Percentiles rank a stretch among this genome's conserved stretches.
Evolutionary conservation across 345 rosid genomes (phyloP).

Genomic region (Anastatica hierochuntica): DNA sequence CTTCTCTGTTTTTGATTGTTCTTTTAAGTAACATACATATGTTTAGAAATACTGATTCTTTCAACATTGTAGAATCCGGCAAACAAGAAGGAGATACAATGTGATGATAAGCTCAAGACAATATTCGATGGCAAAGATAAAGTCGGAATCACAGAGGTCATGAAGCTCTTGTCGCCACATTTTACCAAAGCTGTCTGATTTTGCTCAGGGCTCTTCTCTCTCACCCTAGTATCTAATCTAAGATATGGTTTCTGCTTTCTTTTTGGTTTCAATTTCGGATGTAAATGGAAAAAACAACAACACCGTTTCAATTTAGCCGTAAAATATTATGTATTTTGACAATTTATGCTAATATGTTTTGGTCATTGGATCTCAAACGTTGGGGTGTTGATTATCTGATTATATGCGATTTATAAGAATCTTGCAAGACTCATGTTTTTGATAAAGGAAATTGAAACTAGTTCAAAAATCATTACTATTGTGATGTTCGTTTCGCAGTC

Average conservation of each 20-base stretch:
- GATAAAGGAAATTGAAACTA: no score
- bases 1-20: neutral
- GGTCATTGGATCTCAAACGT: no score
- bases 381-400: no score
- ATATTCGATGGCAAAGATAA: conserved; percentile 58
- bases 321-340: no score
- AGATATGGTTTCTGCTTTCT: neutral
- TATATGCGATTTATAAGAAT: no score
- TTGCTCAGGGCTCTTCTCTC: no score
- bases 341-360: no score
- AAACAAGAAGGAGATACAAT: conserved; percentile 57
- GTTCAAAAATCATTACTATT: no score
- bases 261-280: conserved; percentile 10
- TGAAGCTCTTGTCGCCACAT: conserved; percentile 53
- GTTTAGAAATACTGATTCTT: neutral
- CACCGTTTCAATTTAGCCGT: no score
- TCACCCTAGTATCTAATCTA: neutral
- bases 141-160: conserved; percentile 67
- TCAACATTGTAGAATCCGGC: conserved; percentile 47
- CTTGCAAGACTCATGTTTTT: no score
- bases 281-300: conserved; percentile 2
- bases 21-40: no score
- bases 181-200: conserved; percentile 44
- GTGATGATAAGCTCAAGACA: conserved; percentile 70
- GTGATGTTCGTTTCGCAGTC: no score